These are phyloP conservation scores for Pyrenochaeta sp. DNA, from an alignment of 2,329 filamentous ascomycete genomes.

Conservation along the genomic window DNA sequence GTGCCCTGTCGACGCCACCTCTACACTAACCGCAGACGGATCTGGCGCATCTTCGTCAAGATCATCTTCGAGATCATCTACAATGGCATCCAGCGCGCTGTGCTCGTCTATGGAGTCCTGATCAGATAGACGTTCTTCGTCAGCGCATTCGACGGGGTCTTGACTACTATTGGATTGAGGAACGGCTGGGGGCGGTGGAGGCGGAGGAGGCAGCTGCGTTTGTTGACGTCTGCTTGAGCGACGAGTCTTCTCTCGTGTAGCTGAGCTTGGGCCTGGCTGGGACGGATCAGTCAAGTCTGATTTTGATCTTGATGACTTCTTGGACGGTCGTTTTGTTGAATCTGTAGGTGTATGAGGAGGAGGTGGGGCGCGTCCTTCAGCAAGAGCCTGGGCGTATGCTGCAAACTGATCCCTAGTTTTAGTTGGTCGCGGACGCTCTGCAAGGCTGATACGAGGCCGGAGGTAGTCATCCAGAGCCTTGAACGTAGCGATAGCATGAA, in stretches of 20 bases:
- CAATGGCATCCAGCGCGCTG: slow-evolving; percentile 77
- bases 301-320: slow-evolving; percentile 45
- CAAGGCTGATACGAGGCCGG: slow-evolving; percentile 81
- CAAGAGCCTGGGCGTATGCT: slow-evolving; percentile 78
- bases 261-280: slow-evolving; percentile 54
- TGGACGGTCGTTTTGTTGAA: slow-evolving; percentile 39
- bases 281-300: slow-evolving; percentile 51
- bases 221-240: slow-evolving; percentile 68
- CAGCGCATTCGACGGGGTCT: slow-evolving; percentile 86
- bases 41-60: slow-evolving; percentile 74
- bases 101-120: slow-evolving; percentile 74
- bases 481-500: slow-evolving; percentile 97
- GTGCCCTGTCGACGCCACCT: slow-evolving; percentile 84
- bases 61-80: slow-evolving; percentile 89
- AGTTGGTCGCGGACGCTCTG: slow-evolving; percentile 73
- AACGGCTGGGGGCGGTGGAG: slow-evolving; percentile 60
- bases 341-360: slow-evolving; percentile 48
- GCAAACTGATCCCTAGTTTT: slow-evolving; percentile 72
- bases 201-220: slow-evolving; percentile 57
- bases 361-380: slow-evolving; percentile 47
- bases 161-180: slow-evolving; percentile 35
- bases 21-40: slow-evolving; percentile 88
- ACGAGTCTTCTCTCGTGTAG: slow-evolving; percentile 69
- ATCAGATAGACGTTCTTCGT: slow-evolving; percentile 84
- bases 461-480: slow-evolving; percentile 96